Evolutionary conservation across 257 asterid species (phyloP).

Genomic region (Scutellaria minor): DNA sequence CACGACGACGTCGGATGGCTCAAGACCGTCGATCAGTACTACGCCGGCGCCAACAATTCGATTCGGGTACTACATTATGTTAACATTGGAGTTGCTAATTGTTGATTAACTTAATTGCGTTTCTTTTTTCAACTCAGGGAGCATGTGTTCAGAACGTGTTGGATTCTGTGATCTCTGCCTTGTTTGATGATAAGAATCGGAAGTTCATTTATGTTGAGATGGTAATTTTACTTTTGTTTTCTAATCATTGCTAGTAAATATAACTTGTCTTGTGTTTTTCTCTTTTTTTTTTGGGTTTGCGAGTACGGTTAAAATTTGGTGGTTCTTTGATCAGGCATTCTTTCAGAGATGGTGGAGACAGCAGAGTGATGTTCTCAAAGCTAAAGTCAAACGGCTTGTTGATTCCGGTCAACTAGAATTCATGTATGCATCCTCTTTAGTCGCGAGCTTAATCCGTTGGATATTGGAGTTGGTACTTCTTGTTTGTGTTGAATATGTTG

Average conservation of each 20-base stretch:
- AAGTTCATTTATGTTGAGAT: conserved; percentile 79
- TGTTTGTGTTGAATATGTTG: background rate
- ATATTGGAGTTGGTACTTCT: background rate
- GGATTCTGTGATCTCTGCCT: conserved; percentile 72
- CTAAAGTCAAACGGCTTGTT: conserved; percentile 68
- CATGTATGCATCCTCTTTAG: conserved; percentile 45
- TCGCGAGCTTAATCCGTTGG: background rate
- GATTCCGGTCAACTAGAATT: conserved; percentile 80
- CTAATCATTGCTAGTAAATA: background rate
- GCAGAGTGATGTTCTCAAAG: conserved; percentile 62
- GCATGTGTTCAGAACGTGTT: conserved; percentile 82
- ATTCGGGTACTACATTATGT: conserved; percentile 50
- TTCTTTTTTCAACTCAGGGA: conserved; percentile 50
- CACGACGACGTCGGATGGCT: conserved; percentile 92
- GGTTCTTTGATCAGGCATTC: conserved; percentile 59
- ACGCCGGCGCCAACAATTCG: conserved; percentile 71
- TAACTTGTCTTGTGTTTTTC: background rate
- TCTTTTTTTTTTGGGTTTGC: background rate
- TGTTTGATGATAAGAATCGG: conserved; percentile 66
- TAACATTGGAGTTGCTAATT: background rate
- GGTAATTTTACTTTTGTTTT: conserved; percentile 43
- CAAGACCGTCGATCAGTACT: conserved; percentile 87
- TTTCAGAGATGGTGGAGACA: conserved; percentile 86
- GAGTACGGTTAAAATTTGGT: background rate
- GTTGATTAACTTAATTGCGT: background rate